These are phyloP conservation scores for Mimosa bimucronata DNA, from an alignment of 306 rosid genomes.

Conservation along the genomic window DNA sequence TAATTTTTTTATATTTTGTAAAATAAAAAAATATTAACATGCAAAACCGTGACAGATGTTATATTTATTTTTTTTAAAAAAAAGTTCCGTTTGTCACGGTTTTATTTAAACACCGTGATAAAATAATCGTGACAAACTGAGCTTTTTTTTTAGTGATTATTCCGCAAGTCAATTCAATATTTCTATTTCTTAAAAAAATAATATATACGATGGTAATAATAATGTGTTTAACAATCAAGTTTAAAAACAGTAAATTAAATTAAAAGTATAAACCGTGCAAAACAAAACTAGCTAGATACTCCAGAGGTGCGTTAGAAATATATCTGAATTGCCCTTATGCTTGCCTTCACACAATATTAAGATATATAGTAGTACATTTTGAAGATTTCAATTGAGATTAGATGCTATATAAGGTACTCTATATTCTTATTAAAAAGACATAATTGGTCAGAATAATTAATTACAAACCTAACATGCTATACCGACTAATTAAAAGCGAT, in stretches of 20 bases:
- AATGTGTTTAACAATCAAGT: not conserved
- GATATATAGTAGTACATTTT: not conserved
- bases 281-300: not conserved
- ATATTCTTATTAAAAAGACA: not conserved
- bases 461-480: not conserved
- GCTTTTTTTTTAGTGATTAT: no score
- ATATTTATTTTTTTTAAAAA: no score
- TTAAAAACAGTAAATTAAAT: not conserved
- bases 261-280: not conserved
- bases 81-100: no score
- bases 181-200: not conserved
- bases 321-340: not conserved
- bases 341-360: not conserved
- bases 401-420: not conserved
- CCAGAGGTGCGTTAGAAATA: not conserved
- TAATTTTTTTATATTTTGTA: no score
- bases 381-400: not conserved
- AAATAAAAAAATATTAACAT: no score
- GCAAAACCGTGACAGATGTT: no score
- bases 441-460: not conserved
- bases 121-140: no score
- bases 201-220: not conserved
- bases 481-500: not conserved
- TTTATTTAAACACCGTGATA: no score
- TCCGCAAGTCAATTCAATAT: no score